phyloP scores from a whole-genome alignment of 192 early-diverging fungal species.

The Backusella westeae region DNA sequence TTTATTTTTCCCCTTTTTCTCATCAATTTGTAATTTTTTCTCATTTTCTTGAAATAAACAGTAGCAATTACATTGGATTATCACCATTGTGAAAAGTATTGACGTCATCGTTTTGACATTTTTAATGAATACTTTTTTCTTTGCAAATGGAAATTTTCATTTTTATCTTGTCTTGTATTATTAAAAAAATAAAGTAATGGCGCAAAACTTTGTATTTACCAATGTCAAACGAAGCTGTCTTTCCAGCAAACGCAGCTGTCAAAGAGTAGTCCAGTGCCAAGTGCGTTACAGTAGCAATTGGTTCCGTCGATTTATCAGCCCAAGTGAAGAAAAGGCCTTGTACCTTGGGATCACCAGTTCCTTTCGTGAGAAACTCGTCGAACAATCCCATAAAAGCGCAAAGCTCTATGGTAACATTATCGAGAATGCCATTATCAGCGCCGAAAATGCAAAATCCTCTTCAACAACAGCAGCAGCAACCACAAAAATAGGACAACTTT shows the following conservation, averaged over 20 bases:
- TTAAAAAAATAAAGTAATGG: background rate
- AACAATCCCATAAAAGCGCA: conserved; percentile 13
- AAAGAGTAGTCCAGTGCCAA: background rate
- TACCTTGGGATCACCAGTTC: conserved; percentile 29
- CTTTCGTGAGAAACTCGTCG: conserved; percentile 31
- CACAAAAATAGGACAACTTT: background rate
- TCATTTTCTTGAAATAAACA: too few relatives aligned
- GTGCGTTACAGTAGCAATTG: conserved; percentile 4
- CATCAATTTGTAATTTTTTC: too few relatives aligned
- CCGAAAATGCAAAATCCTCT: background rate
- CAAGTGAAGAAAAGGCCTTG: conserved; percentile 32
- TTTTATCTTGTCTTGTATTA: background rate
- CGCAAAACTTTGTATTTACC: background rate
- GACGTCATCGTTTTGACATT: background rate
- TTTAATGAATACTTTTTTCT: background rate
- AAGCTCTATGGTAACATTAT: conserved; percentile 31
- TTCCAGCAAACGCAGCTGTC: background rate
- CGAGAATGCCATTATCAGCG: conserved; percentile 24
- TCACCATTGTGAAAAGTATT: background rate
- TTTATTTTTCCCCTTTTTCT: too few relatives aligned
- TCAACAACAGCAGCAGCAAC: background rate
- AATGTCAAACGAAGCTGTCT: background rate
- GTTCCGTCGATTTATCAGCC: conserved; percentile 31
- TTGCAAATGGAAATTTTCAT: background rate
- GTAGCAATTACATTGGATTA: too few relatives aligned